Evolutionary conservation across 2,329 filamentous ascomycete genomes (phyloP), one percentile per base, ranked within the genome.

Genomic region (Aspergillus sp.): DNA sequence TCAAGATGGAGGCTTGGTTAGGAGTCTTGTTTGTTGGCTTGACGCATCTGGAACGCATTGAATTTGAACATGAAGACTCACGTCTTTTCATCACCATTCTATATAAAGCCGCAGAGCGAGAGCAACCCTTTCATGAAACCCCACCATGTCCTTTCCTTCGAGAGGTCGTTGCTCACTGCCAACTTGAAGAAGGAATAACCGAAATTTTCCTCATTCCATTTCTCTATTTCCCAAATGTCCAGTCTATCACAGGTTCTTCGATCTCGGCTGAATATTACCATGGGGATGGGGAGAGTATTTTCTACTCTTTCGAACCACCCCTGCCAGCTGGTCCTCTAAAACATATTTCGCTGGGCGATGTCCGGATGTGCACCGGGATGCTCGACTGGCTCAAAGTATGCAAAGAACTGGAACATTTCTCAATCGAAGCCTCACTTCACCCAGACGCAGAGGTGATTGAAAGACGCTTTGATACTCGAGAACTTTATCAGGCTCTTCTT

Each of bases 141-240:
- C 15, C 15, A 3, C 38, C 52, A 2, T 55, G 45, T 17, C 55
- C 47, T 2, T 32, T 17, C 19, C 38, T 58, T 2, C 13, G 4
- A 32, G 13, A 39, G 2, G 47, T 57, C 21, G 4, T 2, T 15
- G 19, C 15, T 6, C 7, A 41, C 5, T 10, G 45, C 4, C 12
- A 12, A 6, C 23, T 25, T 25, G 4, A 30, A 23, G 15, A 17
- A 15, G 48, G 10, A 15, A 45, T 52, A 5, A 12, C 36, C 4
- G 21, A 49, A 13, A 6, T 21, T 36, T 6, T 53, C 13, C 9
- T 58, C 8, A 47, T 19, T 17, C 49, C 56, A 5, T 58, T 58
- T 23, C 52, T 58, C 48, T 47, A 53, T 28, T 58, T 58, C 25
- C 56, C 48, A 2, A 48, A 17, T 12, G 38, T 52, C 13, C 56